Percentiles rank a stretch among this genome's conserved stretches.
These are phyloP conservation scores for Dactylellina cionopaga DNA, from an alignment of 2,329 filamentous ascomycete species.

Conservation along the genomic window DNA sequence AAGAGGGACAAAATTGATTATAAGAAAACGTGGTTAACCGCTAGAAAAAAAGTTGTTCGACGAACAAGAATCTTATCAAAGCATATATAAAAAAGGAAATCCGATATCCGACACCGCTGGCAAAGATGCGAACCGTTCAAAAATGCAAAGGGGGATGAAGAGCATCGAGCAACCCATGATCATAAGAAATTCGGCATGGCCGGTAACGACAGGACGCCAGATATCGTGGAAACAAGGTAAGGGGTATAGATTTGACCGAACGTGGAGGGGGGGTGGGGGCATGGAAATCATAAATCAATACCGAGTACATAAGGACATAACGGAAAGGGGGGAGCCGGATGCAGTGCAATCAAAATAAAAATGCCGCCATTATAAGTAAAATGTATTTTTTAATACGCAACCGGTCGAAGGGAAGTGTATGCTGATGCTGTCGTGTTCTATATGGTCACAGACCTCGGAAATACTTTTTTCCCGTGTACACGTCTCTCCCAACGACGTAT, in stretches of 20 bases:
- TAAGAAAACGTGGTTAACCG: background rate
- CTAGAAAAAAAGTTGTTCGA: slow-evolving; percentile 11
- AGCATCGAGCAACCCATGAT: slow-evolving; percentile 17
- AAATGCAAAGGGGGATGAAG: background rate
- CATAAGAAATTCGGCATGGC: slow-evolving; percentile 18
- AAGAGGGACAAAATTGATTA: slow-evolving; percentile 14
- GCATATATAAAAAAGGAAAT: background rate
- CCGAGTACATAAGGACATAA: background rate
- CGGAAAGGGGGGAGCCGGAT: background rate
- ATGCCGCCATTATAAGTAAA: slow-evolving; percentile 19
- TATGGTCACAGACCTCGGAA: slow-evolving; percentile 54
- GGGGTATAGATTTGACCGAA: slow-evolving; percentile 17
- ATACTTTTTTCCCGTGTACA: slow-evolving; percentile 56
- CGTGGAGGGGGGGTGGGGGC: background rate
- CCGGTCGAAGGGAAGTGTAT: slow-evolving; percentile 41
- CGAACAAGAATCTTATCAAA: slow-evolving; percentile 2
- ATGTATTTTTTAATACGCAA: slow-evolving; percentile 39
- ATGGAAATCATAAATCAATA: slow-evolving; percentile 6
- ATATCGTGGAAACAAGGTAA: slow-evolving; percentile 34
- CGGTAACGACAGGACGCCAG: slow-evolving; percentile 50
- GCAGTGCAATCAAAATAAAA: slow-evolving; percentile 14
- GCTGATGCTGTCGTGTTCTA: slow-evolving; percentile 23
- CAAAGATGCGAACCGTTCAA: slow-evolving; percentile 21
- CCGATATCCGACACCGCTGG: slow-evolving; percentile 31
- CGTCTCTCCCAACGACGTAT: slow-evolving; percentile 56